Evolutionary conservation across 805 yeast species (phyloP).

Genomic region (Candida bentonensis): DNA sequence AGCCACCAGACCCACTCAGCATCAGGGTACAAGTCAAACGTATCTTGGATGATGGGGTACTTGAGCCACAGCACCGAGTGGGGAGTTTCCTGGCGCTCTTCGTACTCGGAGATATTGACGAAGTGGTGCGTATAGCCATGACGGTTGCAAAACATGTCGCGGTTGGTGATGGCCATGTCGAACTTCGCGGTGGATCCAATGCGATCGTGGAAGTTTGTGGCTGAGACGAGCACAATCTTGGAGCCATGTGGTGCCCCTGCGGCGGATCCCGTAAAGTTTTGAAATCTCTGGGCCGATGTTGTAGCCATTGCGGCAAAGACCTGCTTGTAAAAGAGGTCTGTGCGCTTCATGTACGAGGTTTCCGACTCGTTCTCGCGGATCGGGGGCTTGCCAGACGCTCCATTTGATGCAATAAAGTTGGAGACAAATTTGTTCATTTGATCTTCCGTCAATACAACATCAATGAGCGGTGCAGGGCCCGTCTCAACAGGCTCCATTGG

Average conservation of each 20-base stretch:
- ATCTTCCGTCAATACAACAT: not conserved
- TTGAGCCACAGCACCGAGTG: conserved; percentile 20
- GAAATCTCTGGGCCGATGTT: not conserved
- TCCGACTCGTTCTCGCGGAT: not conserved
- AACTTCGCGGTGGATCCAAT: not conserved
- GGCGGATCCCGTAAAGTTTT: not conserved
- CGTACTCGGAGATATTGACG: conserved; percentile 15
- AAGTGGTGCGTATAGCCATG: conserved; percentile 21
- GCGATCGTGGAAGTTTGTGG: not conserved
- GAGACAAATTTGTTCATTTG: not conserved
- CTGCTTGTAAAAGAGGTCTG: not conserved
- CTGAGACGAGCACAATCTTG: not conserved
- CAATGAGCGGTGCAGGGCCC: not conserved
- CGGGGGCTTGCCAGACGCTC: not conserved
- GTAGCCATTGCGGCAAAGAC: not conserved
- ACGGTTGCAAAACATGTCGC: conserved; percentile 18
- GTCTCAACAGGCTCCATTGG: not conserved
- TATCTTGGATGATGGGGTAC: conserved; percentile 20
- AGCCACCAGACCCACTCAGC: conserved; percentile 28
- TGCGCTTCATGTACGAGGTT: not conserved
- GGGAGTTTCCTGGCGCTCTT: conserved; percentile 4
- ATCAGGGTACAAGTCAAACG: conserved; percentile 18
- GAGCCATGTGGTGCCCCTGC: not conserved
- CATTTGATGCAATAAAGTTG: not conserved
- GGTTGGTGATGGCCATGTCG: conserved; percentile 8